phyloP scores from a whole-genome alignment of 164 flowering plant species.

The Houttuynia cordata region DNA sequence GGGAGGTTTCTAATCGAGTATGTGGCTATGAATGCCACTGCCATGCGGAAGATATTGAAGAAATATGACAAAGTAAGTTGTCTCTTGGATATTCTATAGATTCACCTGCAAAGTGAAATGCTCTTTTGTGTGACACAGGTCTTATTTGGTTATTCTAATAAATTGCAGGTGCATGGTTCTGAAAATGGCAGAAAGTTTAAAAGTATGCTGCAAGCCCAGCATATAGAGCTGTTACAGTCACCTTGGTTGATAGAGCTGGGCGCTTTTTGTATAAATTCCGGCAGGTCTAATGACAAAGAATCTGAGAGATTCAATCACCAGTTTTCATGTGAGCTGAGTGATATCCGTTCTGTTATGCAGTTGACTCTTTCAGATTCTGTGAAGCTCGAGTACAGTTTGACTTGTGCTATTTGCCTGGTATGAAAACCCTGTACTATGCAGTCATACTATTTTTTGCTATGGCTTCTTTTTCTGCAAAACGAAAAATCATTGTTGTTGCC shows the following conservation, averaged over 20 bases:
- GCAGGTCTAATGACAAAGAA: conserved; percentile 21
- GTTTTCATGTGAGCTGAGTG: conserved; percentile 39
- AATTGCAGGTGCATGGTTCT: conserved; percentile 62
- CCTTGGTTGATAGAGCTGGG: conserved; percentile 92
- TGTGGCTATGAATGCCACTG: conserved; percentile 77
- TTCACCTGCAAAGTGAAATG: not conserved
- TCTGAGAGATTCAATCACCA: conserved; percentile 17
- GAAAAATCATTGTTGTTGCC: too few species aligned
- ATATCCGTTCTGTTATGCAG: conserved; percentile 32
- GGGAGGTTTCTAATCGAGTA: conserved; percentile 57
- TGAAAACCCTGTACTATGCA: not conserved
- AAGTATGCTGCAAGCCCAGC: conserved; percentile 53
- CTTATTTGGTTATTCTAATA: not conserved
- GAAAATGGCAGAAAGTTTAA: conserved; percentile 61
- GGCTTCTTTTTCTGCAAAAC: not conserved
- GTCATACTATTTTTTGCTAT: not conserved
- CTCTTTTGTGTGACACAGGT: not conserved
- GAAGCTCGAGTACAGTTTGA: conserved; percentile 56
- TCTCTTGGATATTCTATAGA: not conserved
- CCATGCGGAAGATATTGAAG: conserved; percentile 79
- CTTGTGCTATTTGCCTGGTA: conserved; percentile 90
- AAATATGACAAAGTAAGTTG: conserved; percentile 79
- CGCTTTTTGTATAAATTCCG: conserved; percentile 57
- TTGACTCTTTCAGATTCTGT: conserved; percentile 44
- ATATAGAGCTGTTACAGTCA: conserved; percentile 70